Evolutionary conservation across 768 basidiomycete genomes (phyloP).

Genomic region (Crepidotus variabilis): DNA sequence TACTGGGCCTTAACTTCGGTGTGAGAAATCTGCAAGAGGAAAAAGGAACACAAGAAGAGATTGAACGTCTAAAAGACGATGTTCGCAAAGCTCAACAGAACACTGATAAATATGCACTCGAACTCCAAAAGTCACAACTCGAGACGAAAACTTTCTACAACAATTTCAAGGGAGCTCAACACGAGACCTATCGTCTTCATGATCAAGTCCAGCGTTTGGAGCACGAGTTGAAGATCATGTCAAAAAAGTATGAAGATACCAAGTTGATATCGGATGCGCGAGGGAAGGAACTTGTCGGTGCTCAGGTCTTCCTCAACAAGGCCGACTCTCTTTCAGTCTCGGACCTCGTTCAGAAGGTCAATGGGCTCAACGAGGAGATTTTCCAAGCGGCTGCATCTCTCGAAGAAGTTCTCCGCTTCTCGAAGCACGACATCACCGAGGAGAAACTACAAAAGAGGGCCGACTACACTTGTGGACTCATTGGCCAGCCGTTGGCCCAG

Average conservation of each 20-base stretch:
- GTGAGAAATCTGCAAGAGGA: background rate
- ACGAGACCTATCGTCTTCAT: background rate
- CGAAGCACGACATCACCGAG: background rate
- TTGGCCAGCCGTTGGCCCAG: constrained; percentile 7
- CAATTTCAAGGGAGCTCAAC: background rate
- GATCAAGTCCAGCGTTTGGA: constrained; percentile 1
- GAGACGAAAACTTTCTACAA: background rate
- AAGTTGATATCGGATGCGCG: constrained; percentile 17
- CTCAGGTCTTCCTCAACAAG: constrained; percentile 2
- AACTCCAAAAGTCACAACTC: background rate
- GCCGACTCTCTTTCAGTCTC: constrained; percentile 4
- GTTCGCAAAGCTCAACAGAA: background rate
- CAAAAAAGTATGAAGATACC: constrained; percentile 8
- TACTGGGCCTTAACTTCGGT: background rate
- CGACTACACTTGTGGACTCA: background rate
- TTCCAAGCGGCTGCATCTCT: constrained; percentile 44
- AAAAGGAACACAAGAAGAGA: background rate
- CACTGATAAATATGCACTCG: background rate
- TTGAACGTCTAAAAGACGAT: background rate
- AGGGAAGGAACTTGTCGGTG: constrained; percentile 3
- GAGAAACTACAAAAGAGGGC: constrained; percentile 6
- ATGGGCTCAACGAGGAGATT: constrained; percentile 28
- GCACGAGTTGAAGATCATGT: constrained; percentile 9
- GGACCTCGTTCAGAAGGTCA: constrained; percentile 2
- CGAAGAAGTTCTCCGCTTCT: constrained; percentile 33